A percentile compares a stretch with the other conserved stretches of the same genome.
These are phyloP conservation scores for Penicillium steckii DNA, from an alignment of 495 filamentous ascomycete species.

Conservation along the genomic window DNA sequence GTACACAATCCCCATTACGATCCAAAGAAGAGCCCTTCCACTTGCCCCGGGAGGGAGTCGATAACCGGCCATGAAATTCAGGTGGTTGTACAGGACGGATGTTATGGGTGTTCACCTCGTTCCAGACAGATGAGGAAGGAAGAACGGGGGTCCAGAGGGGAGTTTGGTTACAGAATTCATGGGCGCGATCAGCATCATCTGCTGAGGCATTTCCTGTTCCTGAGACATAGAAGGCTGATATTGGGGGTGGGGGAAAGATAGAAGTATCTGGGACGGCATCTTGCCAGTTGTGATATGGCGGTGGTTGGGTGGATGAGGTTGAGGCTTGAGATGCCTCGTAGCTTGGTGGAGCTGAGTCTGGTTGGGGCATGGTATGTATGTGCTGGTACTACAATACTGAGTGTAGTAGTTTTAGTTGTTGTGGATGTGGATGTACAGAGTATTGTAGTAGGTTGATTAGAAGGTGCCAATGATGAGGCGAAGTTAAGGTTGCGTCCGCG, in stretches of 20 bases:
- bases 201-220: slow-evolving; percentile 71
- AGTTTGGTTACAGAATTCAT: slow-evolving; percentile 64
- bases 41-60: slow-evolving; percentile 26
- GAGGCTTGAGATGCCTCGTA: slow-evolving; percentile 19
- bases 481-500: slow-evolving; percentile 9
- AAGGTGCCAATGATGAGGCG: no score
- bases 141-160: slow-evolving; percentile 60
- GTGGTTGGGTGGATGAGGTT: slow-evolving; percentile 33
- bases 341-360: slow-evolving; percentile 36
- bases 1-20: slow-evolving; percentile 37
- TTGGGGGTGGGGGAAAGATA: slow-evolving; percentile 78
- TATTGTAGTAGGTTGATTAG: no score
- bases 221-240: slow-evolving; percentile 63
- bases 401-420: no score
- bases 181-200: slow-evolving; percentile 67
- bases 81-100: slow-evolving; percentile 43
- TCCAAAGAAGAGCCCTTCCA: slow-evolving; percentile 48
- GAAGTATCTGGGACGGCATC: slow-evolving; percentile 74
- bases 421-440: no score
- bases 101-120: slow-evolving; percentile 39
- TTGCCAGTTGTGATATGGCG: slow-evolving; percentile 78
- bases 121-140: slow-evolving; percentile 39
- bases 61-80: slow-evolving; percentile 48
- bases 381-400: no score
- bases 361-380: not conserved